A percentile compares a stretch with the other conserved stretches of the same genome.
Evolutionary conservation across 2,329 filamentous ascomycete genomes (phyloP).

Genomic region (Ophiocordyceps sinensis): DNA sequence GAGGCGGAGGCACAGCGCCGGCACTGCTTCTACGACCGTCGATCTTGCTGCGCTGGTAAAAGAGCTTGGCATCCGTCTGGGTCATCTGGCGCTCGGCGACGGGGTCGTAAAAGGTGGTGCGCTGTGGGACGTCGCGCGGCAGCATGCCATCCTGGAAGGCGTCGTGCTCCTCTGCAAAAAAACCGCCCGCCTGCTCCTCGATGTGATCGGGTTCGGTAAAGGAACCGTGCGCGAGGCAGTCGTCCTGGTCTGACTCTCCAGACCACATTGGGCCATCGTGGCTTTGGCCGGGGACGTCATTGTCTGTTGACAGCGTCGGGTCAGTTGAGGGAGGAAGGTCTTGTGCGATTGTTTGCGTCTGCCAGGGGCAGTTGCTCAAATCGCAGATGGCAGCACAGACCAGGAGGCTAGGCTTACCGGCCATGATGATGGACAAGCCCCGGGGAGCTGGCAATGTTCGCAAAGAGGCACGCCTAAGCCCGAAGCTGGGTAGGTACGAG

Average conservation of each 20-base stretch:
- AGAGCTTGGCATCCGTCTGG: constrained; percentile 86
- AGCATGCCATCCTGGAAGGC: constrained; percentile 41
- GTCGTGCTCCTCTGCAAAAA: constrained; percentile 5
- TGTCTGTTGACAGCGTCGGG: neutral
- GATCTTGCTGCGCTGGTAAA: constrained; percentile 79
- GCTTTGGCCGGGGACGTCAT: neutral
- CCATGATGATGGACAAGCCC: neutral
- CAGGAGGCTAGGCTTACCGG: neutral
- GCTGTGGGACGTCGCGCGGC: constrained; percentile 44
- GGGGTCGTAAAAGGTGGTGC: constrained; percentile 85
- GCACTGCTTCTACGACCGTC: constrained; percentile 25
- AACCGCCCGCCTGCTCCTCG: constrained; percentile 3
- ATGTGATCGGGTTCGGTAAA: constrained; percentile 8
- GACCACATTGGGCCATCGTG: constrained; percentile 8
- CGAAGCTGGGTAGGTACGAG: too few relatives aligned
- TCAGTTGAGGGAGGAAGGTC: neutral
- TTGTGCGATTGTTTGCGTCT: neutral
- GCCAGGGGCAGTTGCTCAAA: neutral
- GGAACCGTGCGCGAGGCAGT: constrained; percentile 10
- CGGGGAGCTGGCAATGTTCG: too few relatives aligned
- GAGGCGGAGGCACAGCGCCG: constrained; percentile 21
- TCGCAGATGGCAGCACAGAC: neutral
- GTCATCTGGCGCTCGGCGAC: constrained; percentile 89
- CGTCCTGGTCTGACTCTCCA: constrained; percentile 17
- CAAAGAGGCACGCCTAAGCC: too few relatives aligned